Base-by-base conservation (phyloP, 2,329 filamentous ascomycete species). In the Monosporascus sp. region DNA sequence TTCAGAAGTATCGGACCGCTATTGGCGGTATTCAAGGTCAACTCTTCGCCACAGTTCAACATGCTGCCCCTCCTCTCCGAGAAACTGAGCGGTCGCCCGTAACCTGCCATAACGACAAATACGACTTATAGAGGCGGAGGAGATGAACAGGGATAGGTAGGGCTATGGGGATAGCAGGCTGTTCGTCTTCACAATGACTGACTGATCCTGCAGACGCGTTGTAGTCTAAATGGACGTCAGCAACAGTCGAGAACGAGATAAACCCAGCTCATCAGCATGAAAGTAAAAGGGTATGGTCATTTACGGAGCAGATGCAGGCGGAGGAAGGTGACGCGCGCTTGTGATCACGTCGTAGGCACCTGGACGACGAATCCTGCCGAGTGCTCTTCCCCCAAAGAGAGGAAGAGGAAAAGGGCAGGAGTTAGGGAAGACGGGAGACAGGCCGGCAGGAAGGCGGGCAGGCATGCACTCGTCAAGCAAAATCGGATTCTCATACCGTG, bases 41-140 rank as follows among this genome's bases (percentile, higher is more conserved):
- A 67, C 50, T 85, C 83, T 54, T 85, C 83, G 65, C 64, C 63
- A 46, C 68, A 70, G 56, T 71, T 75, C 50, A 82, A 74, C 54
- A 77, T 70, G 62, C 81, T 85, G 55, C 81, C 81, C 69, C 83
- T 76, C 64, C 83, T 73, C 64, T 83, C 82, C 8, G 83, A 84
- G 62, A 86, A 81, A 69, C 83, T 83, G 59, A 82, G 71, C 37
- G 82, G 78, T 64, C 75, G 74, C 50, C 69, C 66, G 58, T 77
- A 78, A 44, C 70, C 68, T 53, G 71, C 67, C 76, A 79, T 79
- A 27, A 53, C 51, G 22, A 34, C 31, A 34, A 34, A 34, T 34
- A 14, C 11, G 48, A 26, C 36, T 37, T 53, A 26, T 19, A 26
- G n/a, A 24, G 43, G 8, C 22, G 43, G 20, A 8, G 24, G 8